phyloP scores from a whole-genome alignment of 176 grass and related monocot species.

The Oryza meyeriana region DNA sequence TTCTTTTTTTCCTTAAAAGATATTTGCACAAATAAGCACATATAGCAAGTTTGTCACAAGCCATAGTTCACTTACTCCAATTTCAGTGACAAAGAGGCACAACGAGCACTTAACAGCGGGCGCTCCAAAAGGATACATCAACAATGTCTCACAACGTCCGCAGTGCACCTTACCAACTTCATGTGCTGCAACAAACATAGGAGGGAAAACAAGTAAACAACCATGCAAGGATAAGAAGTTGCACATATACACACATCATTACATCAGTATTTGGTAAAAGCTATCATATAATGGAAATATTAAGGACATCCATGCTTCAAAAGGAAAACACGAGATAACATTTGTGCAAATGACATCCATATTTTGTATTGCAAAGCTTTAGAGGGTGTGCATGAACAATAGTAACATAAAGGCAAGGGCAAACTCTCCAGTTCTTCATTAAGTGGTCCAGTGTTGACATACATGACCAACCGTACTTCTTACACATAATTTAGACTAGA shows the following conservation, averaged over 20 bases:
- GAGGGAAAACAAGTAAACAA: constrained; percentile 45
- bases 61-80: constrained; percentile 62
- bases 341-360: constrained; percentile 13
- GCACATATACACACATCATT: not conserved
- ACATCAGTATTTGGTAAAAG: constrained; percentile 8
- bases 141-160: constrained; percentile 58
- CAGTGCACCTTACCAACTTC: constrained; percentile 74
- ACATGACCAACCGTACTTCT: not conserved
- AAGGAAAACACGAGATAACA: constrained; percentile 12
- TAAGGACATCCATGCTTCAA: constrained; percentile 15
- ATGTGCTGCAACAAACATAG: constrained; percentile 50
- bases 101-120: constrained; percentile 73
- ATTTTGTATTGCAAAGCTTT: not conserved
- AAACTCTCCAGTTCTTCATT: not conserved
- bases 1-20: constrained; percentile 15
- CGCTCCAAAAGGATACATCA: constrained; percentile 88
- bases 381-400: not conserved
- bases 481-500: not conserved
- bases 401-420: not conserved
- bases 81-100: constrained; percentile 70
- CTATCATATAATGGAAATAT: constrained; percentile 3
- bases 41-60: not conserved
- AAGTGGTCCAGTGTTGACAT: not conserved
- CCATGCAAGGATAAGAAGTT: constrained; percentile 3
- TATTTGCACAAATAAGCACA: constrained; percentile 14